Conservation (phyloP, 2,329 filamentous ascomycete genomes). For the Orbilia blumenaviensis region DNA sequence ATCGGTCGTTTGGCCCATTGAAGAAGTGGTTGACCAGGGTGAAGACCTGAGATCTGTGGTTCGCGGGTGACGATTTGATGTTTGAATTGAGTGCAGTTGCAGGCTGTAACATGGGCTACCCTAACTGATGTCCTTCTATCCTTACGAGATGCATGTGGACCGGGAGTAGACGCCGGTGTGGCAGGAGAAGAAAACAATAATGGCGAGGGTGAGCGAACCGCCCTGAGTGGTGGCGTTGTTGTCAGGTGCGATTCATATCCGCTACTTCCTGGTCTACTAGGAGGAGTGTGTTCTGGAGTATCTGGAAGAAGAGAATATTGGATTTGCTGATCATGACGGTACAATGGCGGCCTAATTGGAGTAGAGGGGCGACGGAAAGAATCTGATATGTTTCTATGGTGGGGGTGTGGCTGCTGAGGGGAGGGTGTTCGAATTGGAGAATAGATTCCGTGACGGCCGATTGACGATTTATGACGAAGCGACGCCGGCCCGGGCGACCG, state of each 20-base stretch:
- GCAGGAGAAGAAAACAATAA: conserved; percentile 46
- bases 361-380: conserved; percentile 28
- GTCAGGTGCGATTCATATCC: conserved; percentile 36
- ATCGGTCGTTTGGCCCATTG: conserved; percentile 50
- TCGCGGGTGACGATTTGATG: conserved; percentile 45
- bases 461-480: conserved; percentile 14
- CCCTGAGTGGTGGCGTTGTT: conserved; percentile 13
- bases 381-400: conserved; percentile 13
- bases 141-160: conserved; percentile 38
- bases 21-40: conserved; percentile 46
- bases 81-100: conserved; percentile 39
- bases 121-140: conserved; percentile 42
- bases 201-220: conserved; percentile 30
- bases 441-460: conserved; percentile 41
- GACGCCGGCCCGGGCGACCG: conserved; percentile 38
- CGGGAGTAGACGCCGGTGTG: conserved; percentile 42
- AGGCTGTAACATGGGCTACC: conserved; percentile 31
- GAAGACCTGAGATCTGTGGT: conserved; percentile 47
- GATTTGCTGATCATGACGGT: conserved; percentile 26
- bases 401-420: conserved; percentile 21
- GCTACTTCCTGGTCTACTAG: conserved; percentile 21
- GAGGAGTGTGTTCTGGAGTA: conserved; percentile 40
- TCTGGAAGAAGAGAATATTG: conserved; percentile 20
- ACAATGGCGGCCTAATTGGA: conserved; percentile 40
- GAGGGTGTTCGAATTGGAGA: conserved; percentile 47